These are phyloP conservation scores for Fusarium domesticum DNA, from an alignment of 2,329 filamentous ascomycete species.

Conservation along the genomic window DNA sequence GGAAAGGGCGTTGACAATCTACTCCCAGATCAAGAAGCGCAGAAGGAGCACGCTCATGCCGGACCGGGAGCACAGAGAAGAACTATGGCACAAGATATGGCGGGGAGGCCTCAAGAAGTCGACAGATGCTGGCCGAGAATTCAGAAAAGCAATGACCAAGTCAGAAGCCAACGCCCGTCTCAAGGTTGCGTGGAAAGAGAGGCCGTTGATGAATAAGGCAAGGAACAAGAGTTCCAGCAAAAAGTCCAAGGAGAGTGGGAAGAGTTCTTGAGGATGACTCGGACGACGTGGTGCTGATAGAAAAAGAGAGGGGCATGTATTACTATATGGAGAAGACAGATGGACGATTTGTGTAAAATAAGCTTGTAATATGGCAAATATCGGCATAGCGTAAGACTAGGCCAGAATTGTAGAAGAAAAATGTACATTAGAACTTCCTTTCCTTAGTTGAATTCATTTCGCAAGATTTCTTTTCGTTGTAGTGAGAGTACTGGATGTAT, in stretches of 20 bases:
- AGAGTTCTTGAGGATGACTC: neutral
- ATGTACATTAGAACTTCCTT: neutral
- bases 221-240: neutral
- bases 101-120: conserved; percentile 37
- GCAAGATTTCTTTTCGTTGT: too few species aligned
- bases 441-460: neutral
- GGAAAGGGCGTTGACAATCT: conserved; percentile 48
- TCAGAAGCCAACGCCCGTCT: conserved; percentile 47
- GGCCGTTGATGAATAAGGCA: conserved; percentile 14
- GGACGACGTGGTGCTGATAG: neutral
- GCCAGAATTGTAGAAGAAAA: neutral
- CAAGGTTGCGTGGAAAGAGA: conserved; percentile 45
- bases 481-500: too few species aligned
- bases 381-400: neutral
- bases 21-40: conserved; percentile 54
- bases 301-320: too few species aligned
- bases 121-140: conserved; percentile 55
- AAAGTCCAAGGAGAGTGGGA: conserved; percentile 4
- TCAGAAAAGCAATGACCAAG: conserved; percentile 54
- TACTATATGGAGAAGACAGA: neutral
- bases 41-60: conserved; percentile 47
- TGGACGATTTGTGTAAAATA: neutral
- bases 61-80: conserved; percentile 41
- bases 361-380: neutral
- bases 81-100: conserved; percentile 48